Evolutionary conservation across 768 basidiomycete species (phyloP), one percentile per base, ranked within the genome.

Genomic region (Phanerochaete carnosa): DNA sequence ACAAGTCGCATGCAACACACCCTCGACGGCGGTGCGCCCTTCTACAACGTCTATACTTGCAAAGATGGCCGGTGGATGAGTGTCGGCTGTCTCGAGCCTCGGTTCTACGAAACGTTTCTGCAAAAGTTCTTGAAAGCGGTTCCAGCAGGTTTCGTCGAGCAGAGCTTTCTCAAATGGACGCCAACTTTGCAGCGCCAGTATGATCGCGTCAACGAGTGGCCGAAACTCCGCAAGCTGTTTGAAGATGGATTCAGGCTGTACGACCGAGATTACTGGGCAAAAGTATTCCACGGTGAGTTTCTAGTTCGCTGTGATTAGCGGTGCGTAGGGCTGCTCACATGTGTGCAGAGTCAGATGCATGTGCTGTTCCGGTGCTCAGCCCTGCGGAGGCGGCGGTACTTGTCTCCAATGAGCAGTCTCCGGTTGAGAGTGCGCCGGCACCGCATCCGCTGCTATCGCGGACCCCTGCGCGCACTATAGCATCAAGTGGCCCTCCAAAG

Each of bases 1-100:
- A 57, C 53, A 9, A 45, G 49, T 4, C 58, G 62, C 2, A 64
- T 64, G 62, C 71, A 73, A 4, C 88, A 89, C 65, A 45, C 80
- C 1, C 81, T 94, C 23, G 92, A 92, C 64, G 89, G 90, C 0
- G 90, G 89, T 3, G 81, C 89, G 5, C 92, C 92, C 0, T 92
- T 86, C 75, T 94, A 94, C 67, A 80, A 79, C 60, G 74, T 90
- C 11, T 93, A 94, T 66, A 78, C 79, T 0, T 92, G 90, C 69
- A 77, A 83, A 58, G 90, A 89, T 68, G 87, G 86, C 1, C 74
- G 80, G 39, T 91, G 83, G 81, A 89, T 94, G 81, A 84, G 87
- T 2, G 82, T 94, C 28, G 90, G 83, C 29, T 90, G 89, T 66
- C 69, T 91, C 13, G 90, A 92, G 68, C 86, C 88, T 5, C 81